These are phyloP conservation scores for Yamadazyma olivae DNA, from an alignment of 805 yeast species.

Conservation along the genomic window DNA sequence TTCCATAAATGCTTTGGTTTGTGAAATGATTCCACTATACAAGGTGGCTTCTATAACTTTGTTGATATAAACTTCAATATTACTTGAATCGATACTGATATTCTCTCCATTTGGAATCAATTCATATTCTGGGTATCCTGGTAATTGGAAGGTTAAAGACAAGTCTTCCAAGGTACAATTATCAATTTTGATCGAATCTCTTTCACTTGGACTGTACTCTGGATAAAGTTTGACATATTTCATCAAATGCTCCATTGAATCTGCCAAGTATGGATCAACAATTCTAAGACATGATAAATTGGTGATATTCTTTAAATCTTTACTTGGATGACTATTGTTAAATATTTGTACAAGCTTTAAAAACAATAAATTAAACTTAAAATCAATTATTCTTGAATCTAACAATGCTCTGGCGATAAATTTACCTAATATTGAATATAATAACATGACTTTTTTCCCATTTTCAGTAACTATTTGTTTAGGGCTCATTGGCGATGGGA, in stretches of 20 bases:
- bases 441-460: conserved; percentile 41
- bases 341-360: conserved; percentile 53
- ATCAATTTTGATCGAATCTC: conserved; percentile 21
- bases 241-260: conserved; percentile 52
- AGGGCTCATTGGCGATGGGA: conserved; percentile 62
- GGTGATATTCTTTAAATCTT: conserved; percentile 19
- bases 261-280: conserved; percentile 59
- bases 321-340: conserved; percentile 13
- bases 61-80: conserved; percentile 56
- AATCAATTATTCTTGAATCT: conserved; percentile 86
- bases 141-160: conserved; percentile 65
- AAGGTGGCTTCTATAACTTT: conserved; percentile 57
- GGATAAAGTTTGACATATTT: conserved; percentile 34
- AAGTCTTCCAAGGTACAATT: conserved; percentile 51
- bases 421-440: conserved; percentile 70
- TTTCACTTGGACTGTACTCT: conserved; percentile 11
- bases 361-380: conserved; percentile 69
- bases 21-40: conserved; percentile 60
- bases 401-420: conserved; percentile 83
- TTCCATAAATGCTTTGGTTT: conserved; percentile 63
- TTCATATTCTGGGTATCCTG: conserved; percentile 67
- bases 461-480: conserved; percentile 22
- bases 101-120: conserved; percentile 56
- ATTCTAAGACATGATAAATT: conserved; percentile 37
- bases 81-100: conserved; percentile 45